These are phyloP conservation scores for Cyberlindnera maclurae DNA, from an alignment of 805 yeast genomes.

Conservation along the genomic window DNA sequence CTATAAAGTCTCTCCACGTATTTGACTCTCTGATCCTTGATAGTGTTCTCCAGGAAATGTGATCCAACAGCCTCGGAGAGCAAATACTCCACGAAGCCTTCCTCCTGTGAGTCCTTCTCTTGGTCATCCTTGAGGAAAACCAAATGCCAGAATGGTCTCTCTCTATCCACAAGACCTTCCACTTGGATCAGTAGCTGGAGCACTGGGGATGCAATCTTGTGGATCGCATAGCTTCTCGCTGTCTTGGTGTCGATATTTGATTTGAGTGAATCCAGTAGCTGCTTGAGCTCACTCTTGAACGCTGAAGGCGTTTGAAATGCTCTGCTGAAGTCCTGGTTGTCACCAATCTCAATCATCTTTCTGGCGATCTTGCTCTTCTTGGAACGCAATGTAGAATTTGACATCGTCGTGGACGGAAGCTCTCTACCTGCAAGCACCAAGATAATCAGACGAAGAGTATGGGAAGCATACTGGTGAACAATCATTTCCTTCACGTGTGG, in stretches of 20 bases:
- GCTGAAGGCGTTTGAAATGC: conserved; percentile 65
- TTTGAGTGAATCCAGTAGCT: conserved; percentile 37
- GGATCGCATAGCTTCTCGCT: conserved; percentile 69
- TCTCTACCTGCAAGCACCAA: conserved; percentile 71
- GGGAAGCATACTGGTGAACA: conserved; percentile 79
- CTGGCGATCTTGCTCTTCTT: conserved; percentile 84
- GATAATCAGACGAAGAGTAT: conserved; percentile 67
- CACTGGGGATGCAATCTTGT: conserved; percentile 83
- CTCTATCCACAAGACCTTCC: conserved; percentile 75
- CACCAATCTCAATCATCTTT: conserved; percentile 85
- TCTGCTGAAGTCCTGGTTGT: conserved; percentile 61
- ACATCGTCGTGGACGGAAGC: conserved; percentile 62
- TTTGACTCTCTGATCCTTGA: conserved; percentile 58
- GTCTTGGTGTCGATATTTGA: conserved; percentile 32
- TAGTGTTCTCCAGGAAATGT: conserved; percentile 74
- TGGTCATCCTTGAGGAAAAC: conserved; percentile 46
- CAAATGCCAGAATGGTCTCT: conserved; percentile 61
- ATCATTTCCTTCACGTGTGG: conserved; percentile 56
- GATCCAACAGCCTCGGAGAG: conserved; percentile 89
- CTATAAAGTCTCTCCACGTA: conserved; percentile 64
- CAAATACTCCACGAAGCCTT: conserved; percentile 75
- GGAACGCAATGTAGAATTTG: conserved; percentile 70
- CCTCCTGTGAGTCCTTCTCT: conserved; percentile 54
- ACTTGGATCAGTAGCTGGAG: conserved; percentile 69
- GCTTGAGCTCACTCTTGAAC: conserved; percentile 54